These are phyloP conservation scores for Phytophthora sp. DNA, from an alignment of 352 stramenopile genomes.

Conservation along the genomic window DNA sequence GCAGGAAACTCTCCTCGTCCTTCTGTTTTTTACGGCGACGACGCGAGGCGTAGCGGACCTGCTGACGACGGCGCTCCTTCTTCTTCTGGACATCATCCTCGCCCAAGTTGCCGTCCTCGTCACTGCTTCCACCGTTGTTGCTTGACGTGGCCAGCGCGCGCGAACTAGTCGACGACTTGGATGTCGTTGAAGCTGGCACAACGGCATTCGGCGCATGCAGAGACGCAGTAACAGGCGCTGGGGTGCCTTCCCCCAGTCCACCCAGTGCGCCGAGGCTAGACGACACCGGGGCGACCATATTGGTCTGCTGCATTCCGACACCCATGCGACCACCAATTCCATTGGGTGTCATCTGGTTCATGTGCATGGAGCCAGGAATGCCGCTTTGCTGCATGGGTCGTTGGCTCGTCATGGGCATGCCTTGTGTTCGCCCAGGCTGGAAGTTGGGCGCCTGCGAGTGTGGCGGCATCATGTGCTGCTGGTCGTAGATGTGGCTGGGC, in stretches of 20 bases:
- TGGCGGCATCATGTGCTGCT: constrained; percentile 59
- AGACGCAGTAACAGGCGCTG: constrained; percentile 9
- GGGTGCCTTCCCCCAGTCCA: constrained; percentile 20
- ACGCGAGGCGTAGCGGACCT: constrained; percentile 81
- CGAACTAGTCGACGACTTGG: constrained; percentile 41
- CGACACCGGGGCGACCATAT: constrained; percentile 11
- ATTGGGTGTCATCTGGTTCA: constrained; percentile 41
- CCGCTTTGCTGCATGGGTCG: constrained; percentile 42
- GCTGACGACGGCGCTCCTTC: constrained; percentile 78
- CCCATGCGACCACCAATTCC: constrained; percentile 23
- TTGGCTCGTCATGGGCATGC: constrained; percentile 38
- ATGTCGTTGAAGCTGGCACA: constrained; percentile 38
- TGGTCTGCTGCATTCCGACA: constrained; percentile 32
- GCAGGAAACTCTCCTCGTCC: constrained; percentile 82
- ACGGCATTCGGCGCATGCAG: constrained; percentile 42
- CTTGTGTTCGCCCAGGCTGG: constrained; percentile 33
- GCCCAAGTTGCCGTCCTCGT: constrained; percentile 53
- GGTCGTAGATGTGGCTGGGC: constrained; percentile 64
- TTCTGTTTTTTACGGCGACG: constrained; percentile 86
- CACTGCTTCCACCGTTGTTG: constrained; percentile 59
- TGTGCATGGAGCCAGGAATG: constrained; percentile 37
- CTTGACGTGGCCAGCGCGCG: constrained; percentile 53
- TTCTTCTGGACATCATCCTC: constrained; percentile 78
- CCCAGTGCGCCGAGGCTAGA: constrained; percentile 17
- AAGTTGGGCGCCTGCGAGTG: constrained; percentile 40